phyloP scores from a whole-genome alignment of 164 flowering plant genomes.

The Chimonanthus salicifolius region DNA sequence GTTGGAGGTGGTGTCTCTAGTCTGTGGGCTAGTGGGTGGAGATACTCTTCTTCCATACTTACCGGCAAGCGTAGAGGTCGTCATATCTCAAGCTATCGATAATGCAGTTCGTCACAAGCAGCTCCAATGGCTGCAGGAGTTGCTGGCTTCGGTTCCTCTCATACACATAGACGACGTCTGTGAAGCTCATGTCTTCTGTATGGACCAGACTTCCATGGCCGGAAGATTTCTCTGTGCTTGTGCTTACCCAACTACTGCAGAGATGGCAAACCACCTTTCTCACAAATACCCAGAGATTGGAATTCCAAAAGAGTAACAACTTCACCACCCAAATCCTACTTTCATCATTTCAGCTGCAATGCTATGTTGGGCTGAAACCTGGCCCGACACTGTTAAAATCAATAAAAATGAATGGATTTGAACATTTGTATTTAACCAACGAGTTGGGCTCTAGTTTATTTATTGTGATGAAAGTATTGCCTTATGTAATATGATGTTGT shows the following conservation, averaged over 20 bases:
- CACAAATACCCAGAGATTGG: slow-evolving; percentile 8
- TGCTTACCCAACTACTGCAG: slow-evolving; percentile 2
- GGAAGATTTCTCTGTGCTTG: slow-evolving; percentile 31
- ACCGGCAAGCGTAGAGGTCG: not conserved
- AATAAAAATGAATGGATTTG: no score
- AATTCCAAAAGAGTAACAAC: slow-evolving; percentile 21
- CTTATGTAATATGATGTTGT: not conserved
- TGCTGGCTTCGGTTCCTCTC: slow-evolving; percentile 18
- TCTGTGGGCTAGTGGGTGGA: slow-evolving; percentile 12
- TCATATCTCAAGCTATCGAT: slow-evolving; percentile 7
- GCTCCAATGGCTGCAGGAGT: slow-evolving; percentile 11
- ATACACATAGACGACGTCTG: slow-evolving; percentile 35
- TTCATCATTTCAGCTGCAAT: no score
- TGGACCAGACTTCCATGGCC: slow-evolving; percentile 22
- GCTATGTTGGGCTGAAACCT: no score
- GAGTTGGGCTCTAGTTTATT: no score
- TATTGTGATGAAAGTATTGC: no score
- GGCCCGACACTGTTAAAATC: no score
- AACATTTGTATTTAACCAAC: no score
- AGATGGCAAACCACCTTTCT: slow-evolving; percentile 11
- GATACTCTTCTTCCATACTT: slow-evolving; percentile 1
- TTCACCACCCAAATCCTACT: not conserved
- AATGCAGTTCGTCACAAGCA: not conserved
- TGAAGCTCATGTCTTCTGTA: slow-evolving; percentile 38
- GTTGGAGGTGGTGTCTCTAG: slow-evolving; percentile 15